Evolutionary conservation across 768 basidiomycete genomes (phyloP), one percentile per base, ranked within the genome.

Genomic region (Kwoniella sp.): DNA sequence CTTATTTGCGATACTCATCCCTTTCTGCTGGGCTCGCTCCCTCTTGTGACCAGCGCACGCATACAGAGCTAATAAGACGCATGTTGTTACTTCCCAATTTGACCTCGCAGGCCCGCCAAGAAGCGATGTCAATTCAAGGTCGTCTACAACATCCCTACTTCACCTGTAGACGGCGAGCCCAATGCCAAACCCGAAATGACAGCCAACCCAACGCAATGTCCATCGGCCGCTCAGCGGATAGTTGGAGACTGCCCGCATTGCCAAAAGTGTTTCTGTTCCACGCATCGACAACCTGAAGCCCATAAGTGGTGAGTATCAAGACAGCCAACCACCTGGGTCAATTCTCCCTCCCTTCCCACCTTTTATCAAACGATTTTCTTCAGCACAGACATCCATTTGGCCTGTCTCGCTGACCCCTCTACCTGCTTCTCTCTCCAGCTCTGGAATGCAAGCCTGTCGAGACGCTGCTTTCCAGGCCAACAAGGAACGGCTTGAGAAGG

Each of bases 401-500:
- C n/a, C n/a, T n/a, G n/a, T n/a, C n/a, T n/a, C n/a, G n/a, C n/a
- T n/a, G n/a, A n/a, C 41, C 41, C 41, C 41, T 45, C 17, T 20
- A 8, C 41, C 41, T 7, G 17, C 57, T 7, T 28, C 55, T 55
- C 29, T 55, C 55, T 25, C 25, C 29, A 80, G 79, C 57, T 65
- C 75, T 52, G 73, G 73, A 31, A 74, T 80, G 62, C 79, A 80
- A 68, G 76, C 76, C 15, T 79, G 76, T 65, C 63, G 76, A 29
- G 78, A 79, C 28, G 77, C 77, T 15, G 79, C 79, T 0, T 76
- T 79, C 68, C 72, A 77, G 41, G 76, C 76, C 17, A 80, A 80
- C 75, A 80, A 80, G 67, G 77, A 76, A 58, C 58, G 76, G 34
- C 61, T 80, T 2, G 77, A 79, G 59, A 61, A 68, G 28, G 79